Evolutionary conservation across 2,329 filamentous ascomycete species (phyloP), one percentile per base, ranked within the genome.

Genomic region (Aureobasidium melanogenum): DNA sequence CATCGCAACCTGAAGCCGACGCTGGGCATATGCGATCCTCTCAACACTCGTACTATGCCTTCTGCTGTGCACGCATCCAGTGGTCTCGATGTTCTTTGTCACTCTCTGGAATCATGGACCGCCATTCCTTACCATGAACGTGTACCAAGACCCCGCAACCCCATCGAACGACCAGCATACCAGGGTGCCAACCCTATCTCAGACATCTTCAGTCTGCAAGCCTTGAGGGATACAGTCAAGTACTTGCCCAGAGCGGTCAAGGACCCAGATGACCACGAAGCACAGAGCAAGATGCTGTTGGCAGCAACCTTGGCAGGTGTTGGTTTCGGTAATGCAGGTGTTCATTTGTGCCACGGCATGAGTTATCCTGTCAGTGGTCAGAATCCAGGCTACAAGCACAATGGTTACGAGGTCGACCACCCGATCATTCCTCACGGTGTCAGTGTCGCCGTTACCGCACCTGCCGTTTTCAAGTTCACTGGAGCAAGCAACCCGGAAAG

Each of bases 121-220:
- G 94, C 94, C 2, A 97, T 99, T 65, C 95, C 95, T 0, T 99
- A 91, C 78, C 82, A 89, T 68, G 88, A 96, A 79, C 86, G 94
- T 55, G 84, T 81, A 0, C 94, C 94, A 0, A 82, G 93, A 2
- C 95, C 95, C 0, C 76, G 84, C 4, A 97, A 99, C 72, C 94
- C 95, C 0, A 89, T 99, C 67, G 82, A 93, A 63, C 83, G 94
- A 4, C 94, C 94, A 0, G 92, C 94, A 0, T 99, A 99, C 72
- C 94, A 99, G 74, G 94, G 94, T 43, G 91, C 94, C 7, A 99
- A 99, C 72, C 94, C 94, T 2, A 99, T 99, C 68, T 95, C 89
- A 46, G 94, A 99, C 72, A 93, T 99, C 66, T 99, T 99, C 79
- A 95, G 90, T 3, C 81, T 99, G 22, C 87, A 89, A 67, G 92